These are phyloP conservation scores for Eucalyptus marginata DNA, from an alignment of 345 rosid genomes.

Conservation along the genomic window DNA sequence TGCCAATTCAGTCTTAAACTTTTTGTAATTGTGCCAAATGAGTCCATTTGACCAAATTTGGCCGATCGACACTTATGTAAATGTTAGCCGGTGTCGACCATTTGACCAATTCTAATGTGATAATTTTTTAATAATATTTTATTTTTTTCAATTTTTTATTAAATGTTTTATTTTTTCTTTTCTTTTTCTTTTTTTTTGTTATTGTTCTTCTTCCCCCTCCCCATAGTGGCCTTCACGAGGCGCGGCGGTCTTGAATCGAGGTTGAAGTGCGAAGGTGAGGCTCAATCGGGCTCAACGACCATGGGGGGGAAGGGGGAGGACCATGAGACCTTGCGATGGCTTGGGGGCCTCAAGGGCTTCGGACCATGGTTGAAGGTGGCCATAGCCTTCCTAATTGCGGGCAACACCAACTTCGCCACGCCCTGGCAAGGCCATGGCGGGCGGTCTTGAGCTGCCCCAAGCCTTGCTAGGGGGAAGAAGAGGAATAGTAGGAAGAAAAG, in stretches of 20 bases:
- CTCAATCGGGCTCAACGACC: accelerated
- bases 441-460: no score
- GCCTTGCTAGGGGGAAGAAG: no score
- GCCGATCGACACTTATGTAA: accelerated
- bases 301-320: accelerated
- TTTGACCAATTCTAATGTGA: accelerated
- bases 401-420: accelerated
- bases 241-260: accelerated
- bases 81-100: no score
- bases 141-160: no score
- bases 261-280: accelerated
- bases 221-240: accelerated
- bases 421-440: accelerated
- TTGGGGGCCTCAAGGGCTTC: accelerated
- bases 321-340: no score
- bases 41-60: accelerated
- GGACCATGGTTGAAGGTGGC: accelerated
- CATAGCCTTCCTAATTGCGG: accelerated
- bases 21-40: accelerated
- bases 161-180: no score
- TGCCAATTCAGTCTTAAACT: accelerated
- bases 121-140: no score
- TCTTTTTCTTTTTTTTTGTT: no score
- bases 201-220: no score
- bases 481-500: no score